These are phyloP conservation scores for Mimosa bimucronata DNA, from an alignment of 306 rosid species.

Conservation along the genomic window DNA sequence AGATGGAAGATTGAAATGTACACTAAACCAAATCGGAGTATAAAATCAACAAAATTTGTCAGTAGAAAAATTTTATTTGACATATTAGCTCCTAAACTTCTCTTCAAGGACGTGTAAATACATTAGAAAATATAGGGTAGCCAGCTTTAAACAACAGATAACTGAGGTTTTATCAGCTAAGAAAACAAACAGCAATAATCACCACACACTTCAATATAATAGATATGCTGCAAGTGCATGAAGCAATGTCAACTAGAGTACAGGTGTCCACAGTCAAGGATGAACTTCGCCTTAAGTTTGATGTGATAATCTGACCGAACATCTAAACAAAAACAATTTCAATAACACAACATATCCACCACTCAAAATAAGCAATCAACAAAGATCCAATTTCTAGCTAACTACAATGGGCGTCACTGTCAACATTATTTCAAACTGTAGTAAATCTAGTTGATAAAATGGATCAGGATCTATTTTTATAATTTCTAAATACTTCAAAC, in stretches of 20 bases:
- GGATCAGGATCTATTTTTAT: not conserved
- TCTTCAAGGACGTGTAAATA: not conserved
- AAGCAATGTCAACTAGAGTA: constrained; percentile 5
- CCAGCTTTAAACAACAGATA: not conserved
- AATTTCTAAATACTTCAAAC: not conserved
- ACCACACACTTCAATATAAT: not conserved
- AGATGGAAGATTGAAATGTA: not conserved
- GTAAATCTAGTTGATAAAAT: not conserved
- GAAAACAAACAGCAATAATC: not conserved
- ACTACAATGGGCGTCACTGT: not conserved
- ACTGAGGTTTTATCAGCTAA: not conserved
- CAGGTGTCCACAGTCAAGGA: not conserved
- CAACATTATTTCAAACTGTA: not conserved
- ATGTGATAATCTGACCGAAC: not conserved
- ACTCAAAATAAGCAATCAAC: not conserved
- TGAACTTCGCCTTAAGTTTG: not conserved
- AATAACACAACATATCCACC: not conserved
- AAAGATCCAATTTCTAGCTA: not conserved
- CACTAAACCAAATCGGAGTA: not conserved
- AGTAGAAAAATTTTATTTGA: not conserved
- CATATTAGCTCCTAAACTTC: not conserved
- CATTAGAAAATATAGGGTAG: not conserved
- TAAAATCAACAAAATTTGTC: not conserved
- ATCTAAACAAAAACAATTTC: not conserved
- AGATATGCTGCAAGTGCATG: not conserved